Percentiles rank a stretch among this genome's conserved stretches.
These are phyloP conservation scores for Wickerhamiella slavikovae DNA, from an alignment of 805 yeast genomes.

Conservation along the genomic window DNA sequence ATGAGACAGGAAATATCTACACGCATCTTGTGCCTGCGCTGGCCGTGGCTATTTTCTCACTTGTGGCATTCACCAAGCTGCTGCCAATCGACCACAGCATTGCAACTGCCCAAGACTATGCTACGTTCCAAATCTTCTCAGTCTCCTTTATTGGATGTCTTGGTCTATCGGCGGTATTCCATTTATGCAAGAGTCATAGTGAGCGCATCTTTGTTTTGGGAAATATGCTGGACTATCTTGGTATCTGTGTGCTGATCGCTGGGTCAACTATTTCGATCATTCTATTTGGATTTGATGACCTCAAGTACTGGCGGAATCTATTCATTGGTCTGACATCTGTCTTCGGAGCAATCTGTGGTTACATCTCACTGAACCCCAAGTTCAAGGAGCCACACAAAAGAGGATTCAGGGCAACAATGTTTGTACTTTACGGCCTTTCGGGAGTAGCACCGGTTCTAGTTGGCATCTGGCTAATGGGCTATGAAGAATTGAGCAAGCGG, in stretches of 20 bases:
- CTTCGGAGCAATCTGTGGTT: slow-evolving; percentile 42
- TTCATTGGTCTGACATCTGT: slow-evolving; percentile 25
- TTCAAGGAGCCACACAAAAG: slow-evolving; percentile 59
- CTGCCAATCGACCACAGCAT: slow-evolving; percentile 12
- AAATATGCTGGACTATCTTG: slow-evolving; percentile 56
- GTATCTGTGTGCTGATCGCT: slow-evolving; percentile 48
- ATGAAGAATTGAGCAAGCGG: slow-evolving; percentile 25
- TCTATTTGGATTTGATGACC: slow-evolving; percentile 26
- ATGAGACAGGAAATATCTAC: slow-evolving; percentile 55
- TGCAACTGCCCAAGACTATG: slow-evolving; percentile 24
- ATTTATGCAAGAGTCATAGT: slow-evolving; percentile 48
- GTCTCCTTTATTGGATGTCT: slow-evolving; percentile 40
- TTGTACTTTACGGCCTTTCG: slow-evolving; percentile 60
- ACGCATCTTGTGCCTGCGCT: slow-evolving; percentile 30
- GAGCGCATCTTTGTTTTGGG: slow-evolving; percentile 31
- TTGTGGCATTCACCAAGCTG: slow-evolving; percentile 6
- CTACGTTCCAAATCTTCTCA: slow-evolving; percentile 32
- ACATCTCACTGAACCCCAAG: slow-evolving; percentile 39
- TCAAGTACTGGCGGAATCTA: slow-evolving; percentile 13
- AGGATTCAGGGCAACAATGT: slow-evolving; percentile 56
- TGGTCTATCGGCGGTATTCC: slow-evolving; percentile 44
- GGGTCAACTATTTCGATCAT: slow-evolving; percentile 36
- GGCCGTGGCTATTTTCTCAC: slow-evolving; percentile 6
- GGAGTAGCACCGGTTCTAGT: slow-evolving; percentile 49
- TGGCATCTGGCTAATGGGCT: slow-evolving; percentile 32